These are phyloP conservation scores for Fusarium sororula DNA, from an alignment of 2,329 filamentous ascomycete species.

Conservation along the genomic window DNA sequence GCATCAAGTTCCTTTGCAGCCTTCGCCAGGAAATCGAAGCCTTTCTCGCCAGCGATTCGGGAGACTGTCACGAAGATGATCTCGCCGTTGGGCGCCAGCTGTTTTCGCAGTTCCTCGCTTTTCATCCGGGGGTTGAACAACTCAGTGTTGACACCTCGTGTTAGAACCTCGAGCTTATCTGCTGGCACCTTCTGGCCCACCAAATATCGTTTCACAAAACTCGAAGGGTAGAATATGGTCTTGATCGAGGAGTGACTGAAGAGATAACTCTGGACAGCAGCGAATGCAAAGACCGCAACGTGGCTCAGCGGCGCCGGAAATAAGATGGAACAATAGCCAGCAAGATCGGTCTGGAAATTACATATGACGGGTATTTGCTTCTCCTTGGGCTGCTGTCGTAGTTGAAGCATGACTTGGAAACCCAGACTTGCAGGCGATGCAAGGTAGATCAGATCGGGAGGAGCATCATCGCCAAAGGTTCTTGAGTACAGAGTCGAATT, in stretches of 20 bases:
- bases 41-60: conserved; percentile 75
- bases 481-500: conserved; percentile 67
- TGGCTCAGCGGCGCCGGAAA: conserved; percentile 69
- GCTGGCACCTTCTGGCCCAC: conserved; percentile 63
- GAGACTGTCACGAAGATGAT: conserved; percentile 73
- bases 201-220: conserved; percentile 70
- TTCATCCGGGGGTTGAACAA: conserved; percentile 66
- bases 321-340: conserved; percentile 75
- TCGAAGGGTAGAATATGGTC: conserved; percentile 75
- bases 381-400: conserved; percentile 65
- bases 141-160: conserved; percentile 71
- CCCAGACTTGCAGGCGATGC: conserved; percentile 75
- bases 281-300: conserved; percentile 70
- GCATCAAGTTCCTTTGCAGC: conserved; percentile 64
- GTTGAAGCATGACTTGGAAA: conserved; percentile 76
- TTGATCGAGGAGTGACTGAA: conserved; percentile 69
- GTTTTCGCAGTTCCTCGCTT: conserved; percentile 59
- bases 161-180: conserved; percentile 67
- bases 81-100: conserved; percentile 69
- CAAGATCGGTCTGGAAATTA: conserved; percentile 78
- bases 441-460: conserved; percentile 74
- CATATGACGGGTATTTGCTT: conserved; percentile 68
- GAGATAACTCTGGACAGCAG: conserved; percentile 71
- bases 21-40: conserved; percentile 72
- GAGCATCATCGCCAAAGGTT: conserved; percentile 61